Evolutionary conservation across 2,329 filamentous ascomycete species (phyloP).

Genomic region (Teratosphaeria gauchensis): DNA sequence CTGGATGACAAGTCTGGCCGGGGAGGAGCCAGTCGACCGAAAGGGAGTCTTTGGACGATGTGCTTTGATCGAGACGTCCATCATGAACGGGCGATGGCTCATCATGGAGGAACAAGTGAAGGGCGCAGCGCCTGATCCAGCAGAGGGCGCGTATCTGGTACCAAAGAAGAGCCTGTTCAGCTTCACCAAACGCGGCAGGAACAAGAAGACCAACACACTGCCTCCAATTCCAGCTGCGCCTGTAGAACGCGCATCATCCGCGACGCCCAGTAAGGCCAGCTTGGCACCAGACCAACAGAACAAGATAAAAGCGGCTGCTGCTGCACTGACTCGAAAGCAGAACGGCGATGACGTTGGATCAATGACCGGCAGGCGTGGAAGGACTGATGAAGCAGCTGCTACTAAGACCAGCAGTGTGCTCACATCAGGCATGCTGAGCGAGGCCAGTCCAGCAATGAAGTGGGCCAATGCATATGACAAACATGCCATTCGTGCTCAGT

Average conservation of each 20-base stretch:
- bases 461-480: constrained; percentile 96
- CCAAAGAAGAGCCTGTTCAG: constrained; percentile 89
- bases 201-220: constrained; percentile 59
- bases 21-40: constrained; percentile 72
- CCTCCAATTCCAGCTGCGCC: constrained; percentile 34
- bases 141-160: constrained; percentile 78
- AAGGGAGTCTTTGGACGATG: constrained; percentile 94
- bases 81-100: constrained; percentile 75
- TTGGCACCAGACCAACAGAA: constrained; percentile 88
- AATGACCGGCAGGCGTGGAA: constrained; percentile 46
- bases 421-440: constrained; percentile 77
- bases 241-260: constrained; percentile 37
- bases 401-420: constrained; percentile 81
- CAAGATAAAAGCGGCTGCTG: constrained; percentile 82
- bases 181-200: constrained; percentile 61
- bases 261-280: constrained; percentile 64
- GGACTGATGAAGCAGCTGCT: constrained; percentile 43
- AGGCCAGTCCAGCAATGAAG: constrained; percentile 88
- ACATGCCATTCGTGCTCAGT: constrained; percentile 73
- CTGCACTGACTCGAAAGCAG: constrained; percentile 58
- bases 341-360: constrained; percentile 41
- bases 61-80: constrained; percentile 79
- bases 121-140: constrained; percentile 75
- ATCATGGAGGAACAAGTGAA: constrained; percentile 95
- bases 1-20: constrained; percentile 93